Evolutionary conservation across 306 rosid species (phyloP).

Genomic region (Trichosanthes cucumerina): DNA sequence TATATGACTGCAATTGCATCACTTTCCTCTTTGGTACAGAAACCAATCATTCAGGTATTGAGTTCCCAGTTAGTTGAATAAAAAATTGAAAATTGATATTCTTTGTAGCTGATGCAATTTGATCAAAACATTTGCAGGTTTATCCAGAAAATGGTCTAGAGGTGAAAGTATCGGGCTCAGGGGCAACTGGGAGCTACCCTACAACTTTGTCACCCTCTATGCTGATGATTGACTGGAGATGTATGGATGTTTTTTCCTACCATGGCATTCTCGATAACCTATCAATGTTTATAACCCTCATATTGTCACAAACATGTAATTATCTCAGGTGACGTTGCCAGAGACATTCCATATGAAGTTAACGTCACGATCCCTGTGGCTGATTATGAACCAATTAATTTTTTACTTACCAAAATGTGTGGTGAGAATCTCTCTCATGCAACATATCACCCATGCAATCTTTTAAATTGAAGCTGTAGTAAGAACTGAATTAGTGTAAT

Average conservation of each 20-base stretch:
- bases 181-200: slow-evolving; percentile 57
- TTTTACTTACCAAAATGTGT: slow-evolving; percentile 72
- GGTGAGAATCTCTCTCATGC: slow-evolving; percentile 36
- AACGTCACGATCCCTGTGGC: slow-evolving; percentile 68
- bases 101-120: not conserved
- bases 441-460: not conserved
- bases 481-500: not conserved
- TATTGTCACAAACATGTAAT: slow-evolving; percentile 9
- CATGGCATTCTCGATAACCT: slow-evolving; percentile 6
- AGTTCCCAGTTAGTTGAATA: slow-evolving; percentile 14
- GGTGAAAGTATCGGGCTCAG: slow-evolving; percentile 66
- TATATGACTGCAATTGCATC: slow-evolving; percentile 83
- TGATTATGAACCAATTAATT: slow-evolving; percentile 68
- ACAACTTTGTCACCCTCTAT: slow-evolving; percentile 85
- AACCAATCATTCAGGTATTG: slow-evolving; percentile 56
- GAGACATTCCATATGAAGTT: slow-evolving; percentile 54
- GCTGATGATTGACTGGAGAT: slow-evolving; percentile 82
- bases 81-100: not conserved
- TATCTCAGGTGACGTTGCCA: slow-evolving; percentile 57
- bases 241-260: slow-evolving; percentile 40
- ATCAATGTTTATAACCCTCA: slow-evolving; percentile 6
- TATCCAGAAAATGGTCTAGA: slow-evolving; percentile 61
- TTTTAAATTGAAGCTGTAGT: not conserved
- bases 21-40: slow-evolving; percentile 63
- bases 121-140: slow-evolving; percentile 31